A percentile compares a stretch with the other conserved stretches of the same genome.
Conservation (phyloP, 2,329 filamentous ascomycete species). For the Venturia aucupariae region DNA sequence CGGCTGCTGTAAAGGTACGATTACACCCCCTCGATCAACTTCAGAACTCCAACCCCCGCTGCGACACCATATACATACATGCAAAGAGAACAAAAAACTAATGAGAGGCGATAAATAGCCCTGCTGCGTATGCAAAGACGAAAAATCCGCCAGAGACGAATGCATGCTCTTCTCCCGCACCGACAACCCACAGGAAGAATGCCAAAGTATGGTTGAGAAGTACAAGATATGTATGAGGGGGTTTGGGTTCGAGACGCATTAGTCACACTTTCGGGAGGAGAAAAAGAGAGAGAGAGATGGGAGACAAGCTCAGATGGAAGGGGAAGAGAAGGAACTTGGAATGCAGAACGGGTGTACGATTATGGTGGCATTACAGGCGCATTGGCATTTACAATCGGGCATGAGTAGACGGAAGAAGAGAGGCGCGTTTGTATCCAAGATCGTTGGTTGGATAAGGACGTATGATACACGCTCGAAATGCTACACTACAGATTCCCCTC, state of each 20-base stretch:
- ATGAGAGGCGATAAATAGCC: too few species aligned
- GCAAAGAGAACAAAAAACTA: too few species aligned
- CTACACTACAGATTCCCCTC: constrained; percentile 5
- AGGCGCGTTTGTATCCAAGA: background rate
- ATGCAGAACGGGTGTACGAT: background rate
- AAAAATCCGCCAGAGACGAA: constrained; percentile 87
- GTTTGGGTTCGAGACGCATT: constrained; percentile 67
- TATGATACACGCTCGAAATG: constrained; percentile 5
- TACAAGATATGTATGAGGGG: constrained; percentile 90
- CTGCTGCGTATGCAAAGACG: constrained; percentile 95
- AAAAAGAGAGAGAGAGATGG: background rate
- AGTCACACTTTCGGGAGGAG: background rate
- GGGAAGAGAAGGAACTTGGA: too few species aligned
- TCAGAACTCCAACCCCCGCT: too few species aligned
- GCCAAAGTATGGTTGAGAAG: constrained; percentile 69
- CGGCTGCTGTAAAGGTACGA: constrained; percentile 12
- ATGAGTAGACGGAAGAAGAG: background rate
- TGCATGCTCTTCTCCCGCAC: constrained; percentile 96
- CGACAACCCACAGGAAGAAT: constrained; percentile 73
- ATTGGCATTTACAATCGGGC: background rate
- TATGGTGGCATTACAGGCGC: constrained; percentile 2
- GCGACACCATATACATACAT: too few species aligned
- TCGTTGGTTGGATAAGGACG: background rate
- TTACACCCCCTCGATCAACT: background rate
- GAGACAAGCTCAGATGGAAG: background rate